Evolutionary conservation across 164 flowering plant species (phyloP).

Genomic region (Hamamelis virginiana): DNA sequence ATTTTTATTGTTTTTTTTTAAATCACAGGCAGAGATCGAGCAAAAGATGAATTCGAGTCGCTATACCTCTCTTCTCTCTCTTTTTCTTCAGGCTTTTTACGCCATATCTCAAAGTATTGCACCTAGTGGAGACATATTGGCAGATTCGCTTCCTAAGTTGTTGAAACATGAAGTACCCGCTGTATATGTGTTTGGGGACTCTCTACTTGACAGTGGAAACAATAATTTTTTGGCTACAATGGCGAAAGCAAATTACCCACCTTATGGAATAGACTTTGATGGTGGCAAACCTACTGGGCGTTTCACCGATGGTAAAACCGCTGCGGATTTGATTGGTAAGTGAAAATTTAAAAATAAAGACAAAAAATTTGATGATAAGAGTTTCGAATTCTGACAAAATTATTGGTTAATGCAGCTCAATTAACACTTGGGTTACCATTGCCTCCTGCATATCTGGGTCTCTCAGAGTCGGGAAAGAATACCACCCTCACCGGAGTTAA

Average conservation of each 20-base stretch:
- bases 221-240: background rate
- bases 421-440: slow-evolving; percentile 2
- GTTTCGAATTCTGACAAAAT: background rate
- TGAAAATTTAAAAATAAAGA: too few relatives aligned
- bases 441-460: slow-evolving; percentile 6
- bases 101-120: too few relatives aligned
- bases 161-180: background rate
- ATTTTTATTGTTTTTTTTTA: too few relatives aligned
- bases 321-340: slow-evolving; percentile 7
- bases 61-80: too few relatives aligned
- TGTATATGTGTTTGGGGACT: slow-evolving; percentile 14
- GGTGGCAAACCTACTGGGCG: slow-evolving; percentile 2
- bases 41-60: too few relatives aligned
- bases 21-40: too few relatives aligned
- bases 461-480: background rate
- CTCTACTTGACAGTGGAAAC: background rate
- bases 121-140: background rate
- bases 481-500: slow-evolving; percentile 4
- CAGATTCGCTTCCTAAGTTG: background rate
- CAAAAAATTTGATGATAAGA: background rate
- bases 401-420: slow-evolving; percentile 5
- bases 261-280: slow-evolving; percentile 8
- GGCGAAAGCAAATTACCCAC: slow-evolving; percentile 12
- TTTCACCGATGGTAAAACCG: slow-evolving; percentile 11
- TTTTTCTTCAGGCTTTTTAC: too few relatives aligned